Evolutionary conservation across 2,329 filamentous ascomycete species (phyloP).

Genomic region (Cryphonectria radicalis): DNA sequence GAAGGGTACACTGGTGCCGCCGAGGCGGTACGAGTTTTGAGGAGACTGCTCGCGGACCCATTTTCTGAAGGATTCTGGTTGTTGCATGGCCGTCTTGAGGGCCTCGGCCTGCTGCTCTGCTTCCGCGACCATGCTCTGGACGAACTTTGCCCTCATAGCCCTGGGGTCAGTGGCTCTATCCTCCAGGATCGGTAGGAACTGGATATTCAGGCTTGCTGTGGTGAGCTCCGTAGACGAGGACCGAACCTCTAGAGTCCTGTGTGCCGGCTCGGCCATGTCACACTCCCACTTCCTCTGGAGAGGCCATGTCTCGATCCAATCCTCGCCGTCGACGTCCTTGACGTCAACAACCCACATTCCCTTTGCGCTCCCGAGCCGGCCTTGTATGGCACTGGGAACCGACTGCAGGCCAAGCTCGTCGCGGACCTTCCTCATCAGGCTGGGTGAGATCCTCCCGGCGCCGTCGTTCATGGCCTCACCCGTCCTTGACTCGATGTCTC

Average conservation of each 20-base stretch:
- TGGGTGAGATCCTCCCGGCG: slow-evolving; percentile 66
- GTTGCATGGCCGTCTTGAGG: slow-evolving; percentile 54
- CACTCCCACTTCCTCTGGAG: slow-evolving; percentile 73
- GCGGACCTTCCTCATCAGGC: slow-evolving; percentile 59
- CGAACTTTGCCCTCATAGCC: slow-evolving; percentile 54
- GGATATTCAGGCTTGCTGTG: slow-evolving; percentile 64
- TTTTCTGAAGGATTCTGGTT: slow-evolving; percentile 53
- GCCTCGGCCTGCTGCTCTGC: slow-evolving; percentile 56
- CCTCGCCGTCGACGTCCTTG: slow-evolving; percentile 46
- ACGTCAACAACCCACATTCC: slow-evolving; percentile 73
- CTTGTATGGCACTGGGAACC: slow-evolving; percentile 69
- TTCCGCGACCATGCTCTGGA: slow-evolving; percentile 51
- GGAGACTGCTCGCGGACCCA: slow-evolving; percentile 55
- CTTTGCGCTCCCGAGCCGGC: slow-evolving; percentile 72
- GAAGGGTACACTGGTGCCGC: slow-evolving; percentile 47
- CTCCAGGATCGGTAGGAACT: slow-evolving; percentile 71
- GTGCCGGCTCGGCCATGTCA: slow-evolving; percentile 49
- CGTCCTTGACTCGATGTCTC: slow-evolving; percentile 46
- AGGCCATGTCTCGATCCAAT: slow-evolving; percentile 70
- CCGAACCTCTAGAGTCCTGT: slow-evolving; percentile 70
- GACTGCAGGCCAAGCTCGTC: slow-evolving; percentile 53
- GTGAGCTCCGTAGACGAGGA: slow-evolving; percentile 50
- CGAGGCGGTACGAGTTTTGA: slow-evolving; percentile 43
- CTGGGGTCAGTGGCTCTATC: slow-evolving; percentile 55
- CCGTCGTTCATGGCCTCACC: slow-evolving; percentile 67